Conservation (phyloP, 257 asterid species). For the Solanum boliviense region DNA sequence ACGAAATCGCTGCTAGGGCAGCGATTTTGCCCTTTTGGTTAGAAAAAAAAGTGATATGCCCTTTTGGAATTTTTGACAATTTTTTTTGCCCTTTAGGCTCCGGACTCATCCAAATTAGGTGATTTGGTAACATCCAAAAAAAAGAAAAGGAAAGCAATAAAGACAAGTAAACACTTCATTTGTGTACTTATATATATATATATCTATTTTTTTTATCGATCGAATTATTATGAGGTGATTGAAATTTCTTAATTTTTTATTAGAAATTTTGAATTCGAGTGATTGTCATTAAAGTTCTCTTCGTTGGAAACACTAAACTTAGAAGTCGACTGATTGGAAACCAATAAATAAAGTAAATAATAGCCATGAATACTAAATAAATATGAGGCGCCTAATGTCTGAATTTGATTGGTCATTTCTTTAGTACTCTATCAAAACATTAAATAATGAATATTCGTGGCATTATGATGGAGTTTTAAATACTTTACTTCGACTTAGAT, state of each 20-base stretch:
- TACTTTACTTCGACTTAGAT: background rate
- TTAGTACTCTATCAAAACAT: background rate
- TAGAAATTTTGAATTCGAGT: fast-evolving
- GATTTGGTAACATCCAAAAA: background rate
- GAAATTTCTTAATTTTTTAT: fast-evolving
- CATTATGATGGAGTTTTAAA: background rate
- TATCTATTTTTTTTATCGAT: no score
- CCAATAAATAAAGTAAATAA: background rate
- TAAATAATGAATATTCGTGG: background rate
- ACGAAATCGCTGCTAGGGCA: no score
- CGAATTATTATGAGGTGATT: fast-evolving
- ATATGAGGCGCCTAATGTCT: background rate
- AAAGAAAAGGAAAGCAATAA: background rate
- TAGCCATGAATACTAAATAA: background rate
- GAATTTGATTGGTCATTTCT: background rate
- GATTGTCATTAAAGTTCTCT: fast-evolving
- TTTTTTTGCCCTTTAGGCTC: no score
- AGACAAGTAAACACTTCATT: background rate
- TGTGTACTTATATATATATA: background rate
- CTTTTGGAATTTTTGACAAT: no score
- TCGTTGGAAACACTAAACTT: fast-evolving
- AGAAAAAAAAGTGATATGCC: no score
- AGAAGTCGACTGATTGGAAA: fast-evolving
- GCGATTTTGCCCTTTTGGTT: no score
- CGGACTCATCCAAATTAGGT: no score